A percentile compares a stretch with the other conserved stretches of the same genome.
phyloP scores from a whole-genome alignment of 257 asterid species.

The Solanum ossicruentum region DNA sequence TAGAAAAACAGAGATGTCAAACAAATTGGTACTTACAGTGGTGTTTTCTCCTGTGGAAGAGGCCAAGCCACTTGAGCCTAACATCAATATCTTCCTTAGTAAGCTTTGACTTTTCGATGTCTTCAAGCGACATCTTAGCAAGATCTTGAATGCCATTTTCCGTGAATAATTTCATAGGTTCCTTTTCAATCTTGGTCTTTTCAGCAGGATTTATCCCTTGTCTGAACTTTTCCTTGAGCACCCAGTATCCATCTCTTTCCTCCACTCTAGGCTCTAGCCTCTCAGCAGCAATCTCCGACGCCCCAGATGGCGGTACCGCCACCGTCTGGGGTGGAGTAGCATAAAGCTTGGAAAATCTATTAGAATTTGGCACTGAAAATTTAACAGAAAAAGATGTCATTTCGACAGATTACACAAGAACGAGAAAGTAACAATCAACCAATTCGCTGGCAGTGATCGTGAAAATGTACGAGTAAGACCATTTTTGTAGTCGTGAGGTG shows the following conservation, averaged over 20 bases:
- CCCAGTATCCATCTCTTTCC: constrained; percentile 53
- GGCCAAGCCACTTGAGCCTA: constrained; percentile 96
- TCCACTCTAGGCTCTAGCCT: constrained; percentile 85
- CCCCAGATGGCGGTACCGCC: constrained; percentile 17
- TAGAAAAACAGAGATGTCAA: background rate
- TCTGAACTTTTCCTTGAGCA: constrained; percentile 78
- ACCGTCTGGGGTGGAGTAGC: constrained; percentile 65
- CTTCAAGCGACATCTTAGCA: constrained; percentile 54
- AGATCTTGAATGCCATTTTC: constrained; percentile 73
- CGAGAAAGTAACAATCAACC: background rate
- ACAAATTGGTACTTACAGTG: constrained; percentile 47
- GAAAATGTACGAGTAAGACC: constrained; percentile 3
- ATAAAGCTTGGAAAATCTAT: constrained; percentile 13
- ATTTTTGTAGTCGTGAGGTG: constrained; percentile 20
- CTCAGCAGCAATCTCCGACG: constrained; percentile 12
- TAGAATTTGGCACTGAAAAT: constrained; percentile 22
- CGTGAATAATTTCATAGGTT: constrained; percentile 79
- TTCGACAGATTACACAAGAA: background rate
- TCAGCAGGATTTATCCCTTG: constrained; percentile 80
- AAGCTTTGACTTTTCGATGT: constrained; percentile 54
- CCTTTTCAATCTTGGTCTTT: constrained; percentile 77
- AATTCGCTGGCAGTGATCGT: background rate
- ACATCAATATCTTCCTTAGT: constrained; percentile 77
- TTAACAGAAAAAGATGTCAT: constrained; percentile 68
- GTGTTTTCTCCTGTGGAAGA: constrained; percentile 83